phyloP scores from a whole-genome alignment of 2,329 filamentous ascomycete species.

The Monosporascus ibericus region DNA sequence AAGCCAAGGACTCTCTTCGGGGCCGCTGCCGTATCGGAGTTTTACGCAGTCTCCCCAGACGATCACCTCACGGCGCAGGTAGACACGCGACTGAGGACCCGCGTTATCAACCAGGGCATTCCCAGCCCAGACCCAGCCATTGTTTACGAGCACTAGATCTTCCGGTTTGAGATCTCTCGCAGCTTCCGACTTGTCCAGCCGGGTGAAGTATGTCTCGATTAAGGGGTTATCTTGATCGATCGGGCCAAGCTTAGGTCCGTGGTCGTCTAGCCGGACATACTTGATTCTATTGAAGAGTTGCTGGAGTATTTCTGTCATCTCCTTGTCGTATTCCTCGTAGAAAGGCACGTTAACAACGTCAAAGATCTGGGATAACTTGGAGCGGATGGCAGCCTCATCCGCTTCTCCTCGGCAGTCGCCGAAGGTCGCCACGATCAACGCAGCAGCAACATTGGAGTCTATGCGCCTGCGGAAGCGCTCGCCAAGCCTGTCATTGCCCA shows the following conservation, averaged over 20 bases:
- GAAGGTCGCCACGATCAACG: constrained; percentile 57
- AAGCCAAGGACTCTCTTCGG: constrained; percentile 82
- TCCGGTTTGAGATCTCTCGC: constrained; percentile 72
- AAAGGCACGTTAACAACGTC: constrained; percentile 82
- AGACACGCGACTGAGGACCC: constrained; percentile 82
- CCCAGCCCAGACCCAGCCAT: constrained; percentile 98
- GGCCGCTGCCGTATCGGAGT: constrained; percentile 76
- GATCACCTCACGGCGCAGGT: constrained; percentile 91
- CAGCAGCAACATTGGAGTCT: constrained; percentile 64
- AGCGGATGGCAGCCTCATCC: constrained; percentile 44
- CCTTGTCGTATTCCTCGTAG: constrained; percentile 87
- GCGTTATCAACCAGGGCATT: constrained; percentile 93
- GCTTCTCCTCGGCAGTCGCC: constrained; percentile 60
- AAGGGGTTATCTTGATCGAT: constrained; percentile 73
- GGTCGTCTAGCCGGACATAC: constrained; percentile 85
- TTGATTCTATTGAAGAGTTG: constrained; percentile 93
- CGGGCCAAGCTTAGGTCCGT: constrained; percentile 80
- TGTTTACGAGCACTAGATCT: constrained; percentile 81
- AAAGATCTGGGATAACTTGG: constrained; percentile 58
- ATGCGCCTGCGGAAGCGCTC: constrained; percentile 70
- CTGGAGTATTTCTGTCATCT: constrained; percentile 76
- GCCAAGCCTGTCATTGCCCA: constrained; percentile 67
- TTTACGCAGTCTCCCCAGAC: constrained; percentile 99
- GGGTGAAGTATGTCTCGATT: constrained; percentile 92
- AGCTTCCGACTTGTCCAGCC: constrained; percentile 70